Evolutionary conservation across 2,329 filamentous ascomycete genomes (phyloP).

Genomic region (Chaetothyriales sp.): DNA sequence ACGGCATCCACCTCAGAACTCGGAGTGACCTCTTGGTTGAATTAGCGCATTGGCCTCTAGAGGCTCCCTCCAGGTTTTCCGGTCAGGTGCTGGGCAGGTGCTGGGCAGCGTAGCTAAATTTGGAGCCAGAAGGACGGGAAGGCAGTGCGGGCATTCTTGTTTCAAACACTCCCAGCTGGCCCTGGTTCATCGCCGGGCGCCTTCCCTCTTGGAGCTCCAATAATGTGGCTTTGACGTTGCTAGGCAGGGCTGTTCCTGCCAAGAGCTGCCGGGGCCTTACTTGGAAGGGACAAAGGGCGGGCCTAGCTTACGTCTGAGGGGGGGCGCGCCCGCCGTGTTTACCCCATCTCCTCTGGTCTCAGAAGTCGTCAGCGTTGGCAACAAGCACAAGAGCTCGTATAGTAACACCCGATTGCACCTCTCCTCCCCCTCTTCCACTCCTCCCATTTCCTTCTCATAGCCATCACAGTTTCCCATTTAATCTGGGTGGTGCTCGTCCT

Average conservation of each 20-base stretch:
- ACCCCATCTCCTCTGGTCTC: neutral
- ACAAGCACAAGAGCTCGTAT: neutral
- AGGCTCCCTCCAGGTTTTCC: neutral
- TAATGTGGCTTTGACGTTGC: neutral
- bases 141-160: neutral
- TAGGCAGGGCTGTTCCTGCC: neutral
- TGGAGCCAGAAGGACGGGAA: neutral
- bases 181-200: neutral
- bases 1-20: too few species aligned
- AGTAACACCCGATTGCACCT: neutral
- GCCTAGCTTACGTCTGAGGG: neutral
- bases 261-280: neutral
- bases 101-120: neutral
- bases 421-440: neutral
- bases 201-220: neutral
- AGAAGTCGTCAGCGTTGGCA: neutral
- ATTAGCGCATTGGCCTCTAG: neutral
- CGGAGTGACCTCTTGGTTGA: too few species aligned
- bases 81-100: neutral
- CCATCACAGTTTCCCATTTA: neutral
- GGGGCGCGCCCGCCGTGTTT: neutral
- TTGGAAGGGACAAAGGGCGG: neutral
- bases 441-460: neutral
- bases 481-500: neutral
- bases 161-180: neutral